Percentiles rank a stretch among this genome's conserved stretches.
These are phyloP conservation scores for Diddensiella santjacobensis DNA, from an alignment of 805 yeast species.

Conservation along the genomic window DNA sequence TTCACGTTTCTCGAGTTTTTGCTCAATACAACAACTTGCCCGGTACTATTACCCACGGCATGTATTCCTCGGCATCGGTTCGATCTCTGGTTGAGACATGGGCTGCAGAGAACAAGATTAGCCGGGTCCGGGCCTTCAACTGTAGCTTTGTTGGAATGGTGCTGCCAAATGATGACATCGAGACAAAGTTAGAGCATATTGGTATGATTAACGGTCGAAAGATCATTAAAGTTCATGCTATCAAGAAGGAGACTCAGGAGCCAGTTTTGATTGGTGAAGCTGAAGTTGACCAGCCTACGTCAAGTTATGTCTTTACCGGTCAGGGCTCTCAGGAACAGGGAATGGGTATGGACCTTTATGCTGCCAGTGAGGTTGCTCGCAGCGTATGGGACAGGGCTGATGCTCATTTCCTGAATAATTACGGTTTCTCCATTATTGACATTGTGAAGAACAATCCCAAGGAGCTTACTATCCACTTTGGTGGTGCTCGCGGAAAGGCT, in stretches of 20 bases:
- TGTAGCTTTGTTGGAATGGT: constrained; percentile 96
- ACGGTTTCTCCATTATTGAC: constrained; percentile 95
- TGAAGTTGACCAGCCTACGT: constrained; percentile 96
- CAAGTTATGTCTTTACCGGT: constrained; percentile 97
- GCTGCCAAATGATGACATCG: constrained; percentile 86
- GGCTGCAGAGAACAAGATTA: constrained; percentile 96
- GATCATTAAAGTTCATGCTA: constrained; percentile 87
- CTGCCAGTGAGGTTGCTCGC: constrained; percentile 84
- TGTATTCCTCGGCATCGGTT: constrained; percentile 95
- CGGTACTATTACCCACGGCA: constrained; percentile 98
- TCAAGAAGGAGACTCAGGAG: constrained; percentile 73
- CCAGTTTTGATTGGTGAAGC: constrained; percentile 91
- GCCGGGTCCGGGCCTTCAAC: constrained; percentile 91
- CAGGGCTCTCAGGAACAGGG: constrained; percentile 99
- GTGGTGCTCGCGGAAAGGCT: constrained; percentile 95
- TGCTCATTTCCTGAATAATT: constrained; percentile 82
- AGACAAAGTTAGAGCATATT: constrained; percentile 85
- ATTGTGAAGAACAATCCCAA: constrained; percentile 95
- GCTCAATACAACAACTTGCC: constrained; percentile 90
- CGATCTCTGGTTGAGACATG: constrained; percentile 94
- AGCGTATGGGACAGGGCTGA: constrained; percentile 99
- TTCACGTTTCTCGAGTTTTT: constrained; percentile 93
- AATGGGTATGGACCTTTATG: constrained; percentile 99
- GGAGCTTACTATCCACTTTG: constrained; percentile 92
- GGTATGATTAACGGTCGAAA: constrained; percentile 99